Base-by-base conservation (phyloP, 805 yeast species). In the Starmerella ratchasimensis region DNA sequence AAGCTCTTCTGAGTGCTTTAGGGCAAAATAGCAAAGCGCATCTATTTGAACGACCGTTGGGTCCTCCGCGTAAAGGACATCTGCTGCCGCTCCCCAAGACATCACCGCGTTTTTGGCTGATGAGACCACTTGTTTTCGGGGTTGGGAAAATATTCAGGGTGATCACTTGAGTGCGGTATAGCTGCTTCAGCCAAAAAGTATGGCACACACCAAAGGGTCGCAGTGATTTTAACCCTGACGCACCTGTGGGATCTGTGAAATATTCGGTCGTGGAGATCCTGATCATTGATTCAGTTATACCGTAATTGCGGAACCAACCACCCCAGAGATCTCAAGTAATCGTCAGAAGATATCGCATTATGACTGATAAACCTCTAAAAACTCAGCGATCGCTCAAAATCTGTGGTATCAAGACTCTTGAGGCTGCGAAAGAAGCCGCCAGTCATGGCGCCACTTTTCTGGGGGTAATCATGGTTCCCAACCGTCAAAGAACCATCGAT, bases 391-490 rank as follows among this genome's bases (percentile, higher is more conserved):
- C n/a, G n/a, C 79, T 80, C 4, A 88, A 88, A 53, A 74, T 88
- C 3, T 88, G 98, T 56, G 98, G 98, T 0, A 55, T 88, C 17
- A 70, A 71, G 46, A 65, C 77, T 2, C 54, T 58, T 0, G 78
- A 74, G 32, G 81, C 81, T 0, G 96, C 95, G 0, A 43, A 58
- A n/a, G 52, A 50, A 4, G 95, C 95, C 0, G 59, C 84, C 0
- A 71, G 68, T 0, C 45, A 63, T 5, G 93, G 93, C 0, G 86
- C 96, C 0, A 71, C 79, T 46, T 56, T 82, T 28, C 50, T 88
- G 2, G 98, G 98, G 1, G 72, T 81, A 47, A 90, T 90, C 21
- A 56, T 90, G 54, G 97, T 84, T 2, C 97, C 96, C 0, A 69
- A 69, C 17, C 62, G 94, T 39, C 68, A 70, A 27, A 68, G 98